Evolutionary conservation across 2,329 filamentous ascomycete genomes (phyloP).

Genomic region (Xylaria digitata): DNA sequence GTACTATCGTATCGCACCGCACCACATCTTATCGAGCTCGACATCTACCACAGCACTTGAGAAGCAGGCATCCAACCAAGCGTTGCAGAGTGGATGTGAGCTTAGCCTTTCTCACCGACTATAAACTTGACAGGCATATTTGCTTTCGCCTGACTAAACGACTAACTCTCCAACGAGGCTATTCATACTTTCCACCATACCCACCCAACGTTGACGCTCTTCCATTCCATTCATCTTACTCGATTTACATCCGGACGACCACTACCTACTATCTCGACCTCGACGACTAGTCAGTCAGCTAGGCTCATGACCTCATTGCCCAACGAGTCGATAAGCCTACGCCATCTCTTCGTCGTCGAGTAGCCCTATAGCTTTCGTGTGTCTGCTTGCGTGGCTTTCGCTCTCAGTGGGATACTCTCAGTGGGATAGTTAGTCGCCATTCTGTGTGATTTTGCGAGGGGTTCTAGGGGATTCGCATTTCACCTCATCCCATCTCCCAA

Average conservation of each 20-base stretch:
- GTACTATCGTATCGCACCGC: background rate
- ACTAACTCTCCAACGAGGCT: constrained; percentile 1
- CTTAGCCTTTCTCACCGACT: background rate
- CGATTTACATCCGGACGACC: background rate
- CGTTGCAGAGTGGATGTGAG: background rate
- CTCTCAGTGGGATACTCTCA: constrained; percentile 25
- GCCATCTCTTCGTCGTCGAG: constrained; percentile 34
- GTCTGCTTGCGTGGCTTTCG: constrained; percentile 25
- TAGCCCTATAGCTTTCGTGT: constrained; percentile 23
- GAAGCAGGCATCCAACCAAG: background rate
- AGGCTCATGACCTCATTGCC: constrained; percentile 46
- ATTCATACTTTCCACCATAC: background rate
- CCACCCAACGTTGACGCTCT: background rate
- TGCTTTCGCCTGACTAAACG: background rate
- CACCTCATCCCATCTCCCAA: constrained; percentile 37
- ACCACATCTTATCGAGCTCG: background rate
- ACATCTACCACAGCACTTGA: background rate
- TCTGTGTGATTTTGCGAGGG: constrained; percentile 45
- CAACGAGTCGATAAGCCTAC: constrained; percentile 39
- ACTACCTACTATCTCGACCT: constrained; percentile 24
- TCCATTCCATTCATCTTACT: too few relatives aligned
- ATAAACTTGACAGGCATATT: background rate
- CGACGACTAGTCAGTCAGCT: constrained; percentile 30
- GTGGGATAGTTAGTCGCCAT: constrained; percentile 29
- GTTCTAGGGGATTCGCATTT: constrained; percentile 46